Evolutionary conservation across 306 rosid genomes (phyloP), one percentile per base, ranked within the genome.

Genomic region (Morella rubra): DNA sequence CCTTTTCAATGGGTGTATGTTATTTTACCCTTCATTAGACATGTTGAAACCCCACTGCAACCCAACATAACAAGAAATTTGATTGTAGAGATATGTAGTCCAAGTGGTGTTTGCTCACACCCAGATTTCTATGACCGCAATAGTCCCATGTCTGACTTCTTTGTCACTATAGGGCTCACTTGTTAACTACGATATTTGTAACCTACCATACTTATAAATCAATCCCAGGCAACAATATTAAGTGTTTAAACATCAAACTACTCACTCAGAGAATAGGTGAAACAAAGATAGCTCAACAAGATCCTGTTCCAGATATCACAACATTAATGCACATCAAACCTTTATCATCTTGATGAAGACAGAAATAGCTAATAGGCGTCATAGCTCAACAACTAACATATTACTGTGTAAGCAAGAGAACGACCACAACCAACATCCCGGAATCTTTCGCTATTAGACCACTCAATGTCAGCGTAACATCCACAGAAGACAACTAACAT

Each of bases 1-100:
- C 41, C n/a, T 68, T 81, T 86, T 81, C 82, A 71, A 80, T 77
- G 87, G 90, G 75, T 79, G 89, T 78, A 84, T 85, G 75, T 72
- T 72, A 76, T 77, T 76, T 85, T 78, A 72, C 85, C 83, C 76
- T 75, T 83, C 42, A 79, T 69, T 71, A 66, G 76, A 79, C 83
- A 82, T 66, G 82, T 74, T 71, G 67, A 53, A 83, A 76, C 82
- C 87, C 92, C 91, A 74, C 46, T 54, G 42, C 55, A 52, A 73
- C 85, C 79, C 86, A 81, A 80, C 81, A 78, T 49, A 79, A 54
- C 61, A 75, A 77, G 40, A 79, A 81, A 32, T 75, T 75, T 32
- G 53, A 56, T 49, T 73, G 52, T 49, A 73, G 74, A 78, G 74
- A 68, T 54, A 75, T 66, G 51, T 27, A 62, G 27, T 53, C 71